A percentile compares a stretch with the other conserved stretches of the same genome.
Evolutionary conservation across 805 yeast species (phyloP).

Genomic region (Candida gorgasii): DNA sequence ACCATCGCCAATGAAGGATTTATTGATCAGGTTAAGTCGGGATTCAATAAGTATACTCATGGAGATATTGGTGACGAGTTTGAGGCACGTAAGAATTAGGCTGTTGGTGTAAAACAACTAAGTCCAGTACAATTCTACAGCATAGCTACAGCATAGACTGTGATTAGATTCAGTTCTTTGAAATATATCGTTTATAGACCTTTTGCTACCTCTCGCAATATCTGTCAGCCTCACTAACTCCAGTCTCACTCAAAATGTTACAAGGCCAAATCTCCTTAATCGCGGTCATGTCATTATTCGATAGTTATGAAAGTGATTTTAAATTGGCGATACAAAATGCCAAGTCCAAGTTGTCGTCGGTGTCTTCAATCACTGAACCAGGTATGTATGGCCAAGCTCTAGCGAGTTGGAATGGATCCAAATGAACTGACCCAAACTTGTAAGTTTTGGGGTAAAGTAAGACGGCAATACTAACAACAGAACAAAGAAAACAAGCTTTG

Average conservation of each 20-base stretch:
- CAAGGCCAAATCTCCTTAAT: no score
- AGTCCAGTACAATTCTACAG: no score
- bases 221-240: not conserved
- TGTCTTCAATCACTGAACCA: slow-evolving; percentile 17
- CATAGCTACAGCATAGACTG: not conserved
- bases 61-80: slow-evolving; percentile 55
- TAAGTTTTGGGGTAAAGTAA: no score
- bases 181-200: no score
- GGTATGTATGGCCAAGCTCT: no score
- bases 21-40: slow-evolving; percentile 35
- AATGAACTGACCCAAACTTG: no score
- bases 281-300: slow-evolving; percentile 37
- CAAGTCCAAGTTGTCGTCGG: slow-evolving; percentile 58
- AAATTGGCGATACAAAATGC: slow-evolving; percentile 71
- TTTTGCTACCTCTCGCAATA: no score
- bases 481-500: slow-evolving; percentile 54
- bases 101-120: no score
- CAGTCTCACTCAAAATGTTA: no score
- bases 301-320: slow-evolving; percentile 69
- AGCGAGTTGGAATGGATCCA: no score
- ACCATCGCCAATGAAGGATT: slow-evolving; percentile 33
- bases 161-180: not conserved
- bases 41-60: slow-evolving; percentile 40
- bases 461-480: slow-evolving; percentile 34
- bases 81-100: slow-evolving; percentile 41